phyloP scores from a whole-genome alignment of 805 yeast genomes.

The Cyberlindnera subsufficiens region DNA sequence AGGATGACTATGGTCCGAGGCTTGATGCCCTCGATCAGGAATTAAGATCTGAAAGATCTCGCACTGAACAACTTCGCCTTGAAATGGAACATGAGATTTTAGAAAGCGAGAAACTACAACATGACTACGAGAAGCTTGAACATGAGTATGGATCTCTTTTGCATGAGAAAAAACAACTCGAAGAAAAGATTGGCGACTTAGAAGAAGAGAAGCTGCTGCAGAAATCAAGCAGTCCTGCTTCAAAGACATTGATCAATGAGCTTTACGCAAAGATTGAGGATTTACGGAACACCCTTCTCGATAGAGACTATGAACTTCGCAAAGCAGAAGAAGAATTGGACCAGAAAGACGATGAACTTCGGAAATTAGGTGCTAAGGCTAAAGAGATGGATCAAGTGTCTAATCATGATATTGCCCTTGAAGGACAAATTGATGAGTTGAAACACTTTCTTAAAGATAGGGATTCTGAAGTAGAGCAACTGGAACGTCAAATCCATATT shows the following conservation, averaged over 20 bases:
- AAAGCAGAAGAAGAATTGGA: slow-evolving; percentile 18
- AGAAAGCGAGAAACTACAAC: slow-evolving; percentile 7
- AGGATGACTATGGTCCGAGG: background rate
- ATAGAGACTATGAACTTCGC: slow-evolving; percentile 15
- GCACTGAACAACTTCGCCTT: background rate
- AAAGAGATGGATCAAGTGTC: slow-evolving; percentile 13
- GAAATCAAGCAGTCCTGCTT: slow-evolving; percentile 9
- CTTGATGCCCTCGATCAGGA: background rate
- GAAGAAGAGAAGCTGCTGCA: slow-evolving; percentile 5
- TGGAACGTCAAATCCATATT: slow-evolving; percentile 7
- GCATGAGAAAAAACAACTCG: background rate
- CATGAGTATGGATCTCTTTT: slow-evolving; percentile 5
- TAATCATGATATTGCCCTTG: slow-evolving; percentile 7
- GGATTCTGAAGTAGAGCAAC: slow-evolving; percentile 10
- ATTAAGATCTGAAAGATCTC: slow-evolving; percentile 2
- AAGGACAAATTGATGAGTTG: slow-evolving; percentile 11
- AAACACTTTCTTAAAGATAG: slow-evolving; percentile 8
- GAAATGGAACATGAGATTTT: slow-evolving; percentile 5
- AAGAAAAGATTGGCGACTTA: background rate
- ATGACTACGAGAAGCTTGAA: slow-evolving; percentile 9
- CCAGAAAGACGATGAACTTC: slow-evolving; percentile 12
- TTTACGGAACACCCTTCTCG: slow-evolving; percentile 8
- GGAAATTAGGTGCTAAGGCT: slow-evolving; percentile 11
- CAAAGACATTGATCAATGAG: slow-evolving; percentile 10
- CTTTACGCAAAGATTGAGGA: slow-evolving; percentile 18